Evolutionary conservation across 768 basidiomycete species (phyloP), one percentile per base, ranked within the genome.

Genomic region (Tylopilus vinaceipallidus): DNA sequence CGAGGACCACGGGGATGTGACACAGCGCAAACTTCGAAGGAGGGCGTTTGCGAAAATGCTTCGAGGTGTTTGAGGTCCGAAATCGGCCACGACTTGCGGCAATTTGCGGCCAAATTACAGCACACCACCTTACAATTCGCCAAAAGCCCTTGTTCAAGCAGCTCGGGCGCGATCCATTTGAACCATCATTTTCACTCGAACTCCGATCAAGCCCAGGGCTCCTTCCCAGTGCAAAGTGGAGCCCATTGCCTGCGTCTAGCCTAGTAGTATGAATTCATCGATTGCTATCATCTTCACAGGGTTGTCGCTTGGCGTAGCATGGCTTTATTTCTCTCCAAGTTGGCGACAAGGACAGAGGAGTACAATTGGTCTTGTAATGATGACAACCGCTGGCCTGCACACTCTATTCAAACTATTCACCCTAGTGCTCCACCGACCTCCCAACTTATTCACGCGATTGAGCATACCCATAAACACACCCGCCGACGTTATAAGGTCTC

Each of bases 401-500:
- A 47, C 55, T 22, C 30, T 62, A 9, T 38, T 62, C 33, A 20
- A 51, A 14, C 44, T 66, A 3, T 59, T 39, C 32, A 48, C 47
- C 45, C 17, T 65, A 24, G 49, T 38, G 7, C 42, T 54, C 0
- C 32, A n/a, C 43, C 75, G 74, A 42, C 83, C 86, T 9, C 74
- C 75, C 39, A 88, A 88, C 59, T 61, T 90, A 27, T 90, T 86
- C 63, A 70, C 68, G 33, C 66, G 72, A 3, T 69, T 88, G n/a
- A 58, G 69, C 2, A 62, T 86, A 38, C 79, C 84, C 1, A 53
- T 86, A 42, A 82, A 75, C 49, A 74, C 74, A 3, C 73, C 83
- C 0, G 70, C 77, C 24, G 82, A 85, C 29, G 58, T 61, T 9
- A 75, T 90, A 34, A 76, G 75, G 14, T 66, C 70, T 6, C 52